Conservation (phyloP, 805 yeast species). For the Yarrowia sp. region DNA sequence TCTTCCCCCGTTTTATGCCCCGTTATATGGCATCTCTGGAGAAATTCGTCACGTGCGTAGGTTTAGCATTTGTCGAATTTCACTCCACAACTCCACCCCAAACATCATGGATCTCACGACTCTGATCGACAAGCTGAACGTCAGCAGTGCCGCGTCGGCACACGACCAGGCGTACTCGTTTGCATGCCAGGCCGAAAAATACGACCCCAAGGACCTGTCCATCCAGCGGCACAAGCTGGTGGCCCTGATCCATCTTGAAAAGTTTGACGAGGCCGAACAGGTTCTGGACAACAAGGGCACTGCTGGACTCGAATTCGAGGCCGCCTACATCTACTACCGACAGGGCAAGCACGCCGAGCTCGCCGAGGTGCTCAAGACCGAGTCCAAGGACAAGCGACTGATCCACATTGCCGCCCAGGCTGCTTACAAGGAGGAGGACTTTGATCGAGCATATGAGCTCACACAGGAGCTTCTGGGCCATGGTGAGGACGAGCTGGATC, state of each 20-base stretch:
- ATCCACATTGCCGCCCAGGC: conserved; percentile 54
- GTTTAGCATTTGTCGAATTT: conserved; percentile 2
- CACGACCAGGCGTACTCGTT: neutral
- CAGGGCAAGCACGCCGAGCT: conserved; percentile 46
- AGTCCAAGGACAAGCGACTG: neutral
- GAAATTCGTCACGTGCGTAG: conserved; percentile 18
- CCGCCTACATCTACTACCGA: conserved; percentile 60
- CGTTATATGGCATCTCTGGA: no score
- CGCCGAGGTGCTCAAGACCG: conserved; percentile 30
- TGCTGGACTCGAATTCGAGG: conserved; percentile 39
- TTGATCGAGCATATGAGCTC: conserved; percentile 45
- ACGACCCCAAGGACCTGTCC: conserved; percentile 35
- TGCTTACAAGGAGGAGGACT: conserved; percentile 49
- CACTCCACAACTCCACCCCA: neutral
- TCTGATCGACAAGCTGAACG: conserved; percentile 19
- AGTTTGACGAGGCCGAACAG: conserved; percentile 50
- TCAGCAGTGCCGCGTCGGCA: conserved; percentile 9
- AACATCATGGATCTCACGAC: conserved; percentile 22
- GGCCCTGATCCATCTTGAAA: conserved; percentile 60
- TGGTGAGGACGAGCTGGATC: conserved; percentile 47
- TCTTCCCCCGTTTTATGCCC: no score
- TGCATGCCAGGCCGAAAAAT: conserved; percentile 26
- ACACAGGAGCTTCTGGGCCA: conserved; percentile 44
- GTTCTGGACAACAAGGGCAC: conserved; percentile 40
- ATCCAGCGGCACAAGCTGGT: conserved; percentile 49